These are phyloP conservation scores for Pelargonium myrrhifolium DNA, from an alignment of 441 rosid species.

Conservation along the genomic window DNA sequence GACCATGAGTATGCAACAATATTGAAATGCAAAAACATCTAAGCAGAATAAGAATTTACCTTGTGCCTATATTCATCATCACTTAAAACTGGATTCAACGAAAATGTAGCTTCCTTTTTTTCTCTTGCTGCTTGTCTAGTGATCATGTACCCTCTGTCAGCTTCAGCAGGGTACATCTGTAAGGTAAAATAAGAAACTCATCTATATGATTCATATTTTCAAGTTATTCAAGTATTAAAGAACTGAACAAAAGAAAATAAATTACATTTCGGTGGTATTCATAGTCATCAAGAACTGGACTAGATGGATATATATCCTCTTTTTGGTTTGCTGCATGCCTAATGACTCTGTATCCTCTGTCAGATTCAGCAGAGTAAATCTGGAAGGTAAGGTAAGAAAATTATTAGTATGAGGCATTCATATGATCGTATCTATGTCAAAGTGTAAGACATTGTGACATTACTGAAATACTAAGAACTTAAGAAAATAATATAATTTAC, in stretches of 20 bases:
- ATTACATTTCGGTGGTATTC: background rate
- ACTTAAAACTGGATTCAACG: background rate
- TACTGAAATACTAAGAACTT: background rate
- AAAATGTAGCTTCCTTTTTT: background rate
- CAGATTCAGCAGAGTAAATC: background rate
- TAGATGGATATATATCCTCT: background rate
- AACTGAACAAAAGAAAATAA: background rate
- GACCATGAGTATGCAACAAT: no score
- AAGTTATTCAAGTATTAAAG: background rate
- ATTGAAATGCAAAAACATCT: no score
- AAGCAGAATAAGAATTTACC: background rate
- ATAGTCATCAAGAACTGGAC: background rate
- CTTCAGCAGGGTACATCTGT: background rate
- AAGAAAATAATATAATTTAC: background rate
- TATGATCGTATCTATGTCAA: background rate
- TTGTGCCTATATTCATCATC: background rate
- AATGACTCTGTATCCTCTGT: background rate
- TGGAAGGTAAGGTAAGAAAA: background rate
- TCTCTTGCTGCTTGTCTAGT: background rate
- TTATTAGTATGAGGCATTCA: background rate
- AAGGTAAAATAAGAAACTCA: background rate
- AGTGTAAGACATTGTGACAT: background rate
- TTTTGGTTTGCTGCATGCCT: background rate
- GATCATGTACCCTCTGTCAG: background rate
- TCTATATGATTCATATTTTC: background rate